Evolutionary conservation across 345 rosid species (phyloP).

Genomic region (Noccaea bulbosa): DNA sequence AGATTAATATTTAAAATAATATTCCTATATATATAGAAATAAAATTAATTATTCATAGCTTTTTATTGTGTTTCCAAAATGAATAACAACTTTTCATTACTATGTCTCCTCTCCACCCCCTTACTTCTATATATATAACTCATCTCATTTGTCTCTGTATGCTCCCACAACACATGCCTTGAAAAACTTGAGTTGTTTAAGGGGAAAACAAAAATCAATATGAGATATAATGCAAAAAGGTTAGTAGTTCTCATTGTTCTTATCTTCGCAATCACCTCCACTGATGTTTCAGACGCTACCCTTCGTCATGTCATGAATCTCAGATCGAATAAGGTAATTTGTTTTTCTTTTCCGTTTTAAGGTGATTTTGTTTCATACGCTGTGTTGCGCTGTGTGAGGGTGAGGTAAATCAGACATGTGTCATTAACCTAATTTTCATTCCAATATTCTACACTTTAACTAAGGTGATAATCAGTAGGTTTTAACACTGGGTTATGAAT

Average conservation of each 20-base stretch:
- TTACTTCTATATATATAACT: constrained; percentile 53
- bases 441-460: background rate
- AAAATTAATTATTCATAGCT: constrained; percentile 37
- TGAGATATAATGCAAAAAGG: constrained; percentile 30
- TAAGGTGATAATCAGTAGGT: background rate
- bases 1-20: background rate
- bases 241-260: constrained; percentile 25
- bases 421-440: background rate
- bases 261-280: constrained; percentile 23
- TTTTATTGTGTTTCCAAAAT: constrained; percentile 43
- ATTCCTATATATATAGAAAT: constrained; percentile 3
- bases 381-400: background rate
- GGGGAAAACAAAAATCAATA: constrained; percentile 3
- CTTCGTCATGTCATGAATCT: constrained; percentile 28
- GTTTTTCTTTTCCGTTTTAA: background rate
- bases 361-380: no score
- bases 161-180: constrained; percentile 22
- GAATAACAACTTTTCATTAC: constrained; percentile 36
- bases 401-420: background rate
- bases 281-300: constrained; percentile 38
- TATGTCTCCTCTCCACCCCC: constrained; percentile 30
- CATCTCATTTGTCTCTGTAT: constrained; percentile 21
- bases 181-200: constrained; percentile 6
- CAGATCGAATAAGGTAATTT: constrained; percentile 13
- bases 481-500: background rate